These are phyloP conservation scores for Blastomyces percursus DNA, from an alignment of 2,329 filamentous ascomycete genomes.

Conservation along the genomic window DNA sequence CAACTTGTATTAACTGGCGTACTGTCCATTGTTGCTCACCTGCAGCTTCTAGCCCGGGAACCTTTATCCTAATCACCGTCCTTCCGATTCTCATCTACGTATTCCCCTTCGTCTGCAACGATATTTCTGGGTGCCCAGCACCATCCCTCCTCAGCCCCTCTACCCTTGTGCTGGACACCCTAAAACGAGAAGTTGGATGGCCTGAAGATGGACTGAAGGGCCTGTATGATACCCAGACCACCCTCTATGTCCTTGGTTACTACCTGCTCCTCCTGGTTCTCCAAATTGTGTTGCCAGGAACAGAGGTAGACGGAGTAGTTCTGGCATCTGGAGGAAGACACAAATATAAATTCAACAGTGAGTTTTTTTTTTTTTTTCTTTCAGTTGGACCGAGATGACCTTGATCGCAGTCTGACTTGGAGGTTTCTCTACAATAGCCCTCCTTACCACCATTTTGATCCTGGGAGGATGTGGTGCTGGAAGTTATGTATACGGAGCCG, in stretches of 20 bases:
- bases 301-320: slow-evolving; percentile 57
- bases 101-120: slow-evolving; percentile 81
- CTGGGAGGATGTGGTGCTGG: slow-evolving; percentile 61
- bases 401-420: not conserved
- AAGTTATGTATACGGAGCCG: slow-evolving; percentile 62
- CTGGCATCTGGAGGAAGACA: slow-evolving; percentile 61
- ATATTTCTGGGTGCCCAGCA: slow-evolving; percentile 79
- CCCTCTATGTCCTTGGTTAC: slow-evolving; percentile 62
- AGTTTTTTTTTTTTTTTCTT: slow-evolving; percentile 12
- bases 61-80: slow-evolving; percentile 56
- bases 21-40: slow-evolving; percentile 1
- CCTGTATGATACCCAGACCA: slow-evolving; percentile 58
- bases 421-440: slow-evolving; percentile 42
- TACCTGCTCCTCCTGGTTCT: slow-evolving; percentile 65
- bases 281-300: slow-evolving; percentile 65
- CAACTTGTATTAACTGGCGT: slow-evolving; percentile 10
- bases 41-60: slow-evolving; percentile 7
- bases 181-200: slow-evolving; percentile 78
- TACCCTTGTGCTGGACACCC: slow-evolving; percentile 56
- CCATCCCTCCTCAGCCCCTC: slow-evolving; percentile 66
- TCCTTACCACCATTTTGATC: slow-evolving; percentile 63
- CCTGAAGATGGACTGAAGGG: slow-evolving; percentile 58
- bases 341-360: slow-evolving; percentile 73
- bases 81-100: slow-evolving; percentile 69
- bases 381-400: too few species aligned